A percentile compares a stretch with the other conserved stretches of the same genome.
Conservation (phyloP, 1,139 yeast genomes). For the Taphrina communis region DNA sequence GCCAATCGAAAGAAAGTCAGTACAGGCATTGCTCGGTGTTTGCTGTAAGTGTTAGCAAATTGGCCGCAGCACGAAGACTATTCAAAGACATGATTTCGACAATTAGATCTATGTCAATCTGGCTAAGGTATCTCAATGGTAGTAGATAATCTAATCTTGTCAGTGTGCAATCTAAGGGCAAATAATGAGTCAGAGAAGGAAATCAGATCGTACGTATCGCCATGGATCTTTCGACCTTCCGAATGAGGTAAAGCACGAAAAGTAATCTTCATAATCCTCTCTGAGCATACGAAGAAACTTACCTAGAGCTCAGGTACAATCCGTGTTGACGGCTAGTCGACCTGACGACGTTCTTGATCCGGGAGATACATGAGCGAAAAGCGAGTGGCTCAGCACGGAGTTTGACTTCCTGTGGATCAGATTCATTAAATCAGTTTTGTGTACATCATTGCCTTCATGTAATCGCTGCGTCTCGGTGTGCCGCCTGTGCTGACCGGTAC, state of each 20-base stretch:
- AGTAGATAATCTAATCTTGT: background rate
- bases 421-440: constrained; percentile 37
- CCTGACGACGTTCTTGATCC: too few species aligned
- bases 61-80: too few species aligned
- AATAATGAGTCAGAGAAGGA: background rate
- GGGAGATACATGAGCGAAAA: too few species aligned
- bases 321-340: too few species aligned
- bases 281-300: constrained; percentile 7
- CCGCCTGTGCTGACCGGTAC: background rate
- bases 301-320: background rate
- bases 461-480: background rate
- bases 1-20: too few species aligned
- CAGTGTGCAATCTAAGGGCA: background rate
- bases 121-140: background rate
- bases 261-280: constrained; percentile 11
- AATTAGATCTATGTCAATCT: too few species aligned
- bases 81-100: too few species aligned
- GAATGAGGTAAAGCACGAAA: constrained; percentile 38
- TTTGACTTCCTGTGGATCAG: constrained; percentile 35
- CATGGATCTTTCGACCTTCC: constrained; percentile 19
- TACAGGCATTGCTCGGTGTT: too few species aligned
- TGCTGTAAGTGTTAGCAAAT: too few species aligned
- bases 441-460: constrained; percentile 30
- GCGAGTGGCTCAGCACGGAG: constrained; percentile 29
- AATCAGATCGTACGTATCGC: constrained; percentile 32